Percentiles rank a stretch among this genome's conserved stretches.
Evolutionary conservation across 1,284 basidiomycete genomes (phyloP).

Genomic region (Clitocybe nebularis): DNA sequence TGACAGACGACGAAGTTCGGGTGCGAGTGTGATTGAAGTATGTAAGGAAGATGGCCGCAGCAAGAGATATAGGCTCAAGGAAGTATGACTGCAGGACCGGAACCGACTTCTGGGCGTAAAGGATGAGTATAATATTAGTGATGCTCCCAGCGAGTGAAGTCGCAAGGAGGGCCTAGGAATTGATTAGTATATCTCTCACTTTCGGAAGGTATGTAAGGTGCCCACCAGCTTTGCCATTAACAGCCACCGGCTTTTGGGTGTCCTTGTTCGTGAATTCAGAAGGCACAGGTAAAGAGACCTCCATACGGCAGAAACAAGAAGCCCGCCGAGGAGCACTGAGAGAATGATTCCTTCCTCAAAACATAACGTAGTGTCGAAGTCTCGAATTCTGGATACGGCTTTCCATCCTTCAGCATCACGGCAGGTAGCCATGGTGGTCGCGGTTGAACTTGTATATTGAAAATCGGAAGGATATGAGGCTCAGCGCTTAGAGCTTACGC

Average conservation of each 20-base stretch:
- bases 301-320: constrained; percentile 41
- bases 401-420: constrained; percentile 61
- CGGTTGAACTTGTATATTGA: too few relatives aligned
- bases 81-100: constrained; percentile 53
- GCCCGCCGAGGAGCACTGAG: constrained; percentile 44
- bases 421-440: constrained; percentile 38
- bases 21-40: constrained; percentile 76
- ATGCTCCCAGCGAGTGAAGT: constrained; percentile 40
- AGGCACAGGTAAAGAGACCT: constrained; percentile 31
- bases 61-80: constrained; percentile 54
- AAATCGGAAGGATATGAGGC: too few relatives aligned
- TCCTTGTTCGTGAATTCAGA: constrained; percentile 18
- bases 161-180: constrained; percentile 39
- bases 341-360: constrained; percentile 76
- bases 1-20: constrained; percentile 68
- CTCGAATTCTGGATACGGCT: constrained; percentile 53
- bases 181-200: neutral
- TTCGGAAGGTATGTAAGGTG: constrained; percentile 8
- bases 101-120: constrained; percentile 36
- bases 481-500: too few relatives aligned
- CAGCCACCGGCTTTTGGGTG: constrained; percentile 42
- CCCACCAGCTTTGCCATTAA: constrained; percentile 64
- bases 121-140: constrained; percentile 33
- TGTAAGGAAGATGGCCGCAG: constrained; percentile 45
- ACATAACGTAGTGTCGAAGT: constrained; percentile 82